Evolutionary conservation across 768 basidiomycete species (phyloP), one percentile per base, ranked within the genome.

Genomic region (Hygrocybe coccinea): DNA sequence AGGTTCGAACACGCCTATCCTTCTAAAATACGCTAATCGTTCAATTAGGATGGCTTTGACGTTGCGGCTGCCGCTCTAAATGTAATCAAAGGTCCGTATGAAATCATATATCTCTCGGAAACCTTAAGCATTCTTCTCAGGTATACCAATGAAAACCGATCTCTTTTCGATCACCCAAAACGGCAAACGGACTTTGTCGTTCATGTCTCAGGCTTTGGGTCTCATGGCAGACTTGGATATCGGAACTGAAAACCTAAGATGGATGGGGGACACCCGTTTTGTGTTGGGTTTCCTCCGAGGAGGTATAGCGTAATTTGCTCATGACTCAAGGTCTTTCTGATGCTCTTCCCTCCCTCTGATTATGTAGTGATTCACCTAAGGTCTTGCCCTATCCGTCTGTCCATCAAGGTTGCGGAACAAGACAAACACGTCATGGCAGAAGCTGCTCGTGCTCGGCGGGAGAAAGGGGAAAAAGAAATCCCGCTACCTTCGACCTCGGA

Each of bases 251-350:
- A 73, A 89, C 62, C 69, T 94, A 39, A 81, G 91, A 8, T 93
- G 88, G 86, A 85, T 95, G 85, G 92, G 92, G 9, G 87, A 86
- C 63, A 73, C 78, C 11, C 85, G 92, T 8, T 95, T 95, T 67
- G 66, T 86, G 29, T 72, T 81, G 56, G 92, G 92, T 8, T 82
- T 82, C 64, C 64, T 94, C 2, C 76, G 81, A 49, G 89, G 86
- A 67, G 62, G 89, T 89, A 64, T 58, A 83, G 66, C 6, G 19
- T 39, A 34, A 55, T 45, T 39, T 33, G 2, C 50, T 36, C 37
- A 38, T 24, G 19, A 41, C 36, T 36, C 39, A 44, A 10, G 9
- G 12, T 44, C 4, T 34, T 46, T 44, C 29, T 12, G 43, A 24
- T 17, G 21, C 37, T 56, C 14, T 22, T 14, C 2, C 25, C 34